Evolutionary conservation across 2,329 filamentous ascomycete species (phyloP), one percentile per base, ranked within the genome.

Genomic region (Phaeophleospora eucalypticola): DNA sequence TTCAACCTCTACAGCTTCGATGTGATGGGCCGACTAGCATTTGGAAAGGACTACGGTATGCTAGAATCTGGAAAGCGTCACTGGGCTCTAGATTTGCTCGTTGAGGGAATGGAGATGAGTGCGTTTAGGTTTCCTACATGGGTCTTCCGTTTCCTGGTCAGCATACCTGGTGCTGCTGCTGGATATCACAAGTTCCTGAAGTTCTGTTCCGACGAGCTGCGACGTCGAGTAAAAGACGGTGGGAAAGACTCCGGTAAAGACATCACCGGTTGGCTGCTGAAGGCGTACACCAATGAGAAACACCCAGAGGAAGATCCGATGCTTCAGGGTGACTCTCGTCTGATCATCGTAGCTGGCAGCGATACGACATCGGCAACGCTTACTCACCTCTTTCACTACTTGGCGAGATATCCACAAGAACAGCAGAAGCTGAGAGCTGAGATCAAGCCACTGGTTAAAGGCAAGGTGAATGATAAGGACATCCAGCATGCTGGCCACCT

Each of bases 1-100:
- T 69, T 72, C 49, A 68, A 65, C 19, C 64, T 69, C 27, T 75
- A 68, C 54, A 65, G 58, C 16, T 75, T 71, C 56, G 71, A 74
- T 53, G 63, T 72, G 18, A 73, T 74, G 67, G 69, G 70, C 3
- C 63, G 65, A 7, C 57, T 76, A 24, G 69, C 69, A 0, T 75
- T 75, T 53, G 71, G 68, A 3, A 61, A 66, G 42, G 58, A 71
- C 38, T 71, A 70, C 52, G 63, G 67, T 24, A 71, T 68, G 58
- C 58, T 71, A 15, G 60, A 68, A 17, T 53, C 56, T 8, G 62
- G 60, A 7, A 53, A 62, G 24, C 45, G 60, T 17, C 65, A 68
- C 41, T 66, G 60, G 59, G 67, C 64, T 2, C 63, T 71, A 12
- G 56, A 63, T 24, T 62, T 68, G 1, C 58, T 75, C 8, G 65